Percentiles rank a stretch among this genome's conserved stretches.
These are phyloP conservation scores for Trichoderma hamatum DNA, from an alignment of 2,329 filamentous ascomycete genomes.

Conservation along the genomic window DNA sequence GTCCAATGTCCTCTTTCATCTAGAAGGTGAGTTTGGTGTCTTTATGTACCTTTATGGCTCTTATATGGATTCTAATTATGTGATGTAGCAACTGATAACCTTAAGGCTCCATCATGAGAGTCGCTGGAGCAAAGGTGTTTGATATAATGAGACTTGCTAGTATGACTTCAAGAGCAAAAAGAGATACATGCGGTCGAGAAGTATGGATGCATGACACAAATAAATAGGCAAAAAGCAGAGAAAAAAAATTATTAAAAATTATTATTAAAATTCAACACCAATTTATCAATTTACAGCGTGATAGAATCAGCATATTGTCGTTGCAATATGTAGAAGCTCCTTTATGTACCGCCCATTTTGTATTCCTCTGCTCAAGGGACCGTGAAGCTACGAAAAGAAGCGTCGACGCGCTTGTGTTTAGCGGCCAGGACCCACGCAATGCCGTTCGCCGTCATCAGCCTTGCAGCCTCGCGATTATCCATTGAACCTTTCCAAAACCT, in stretches of 20 bases:
- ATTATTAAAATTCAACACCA: neutral
- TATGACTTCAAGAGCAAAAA: too few relatives aligned
- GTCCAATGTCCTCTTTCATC: slow-evolving; percentile 93
- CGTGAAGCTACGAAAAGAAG: slow-evolving; percentile 10
- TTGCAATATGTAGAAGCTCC: too few relatives aligned
- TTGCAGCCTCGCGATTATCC: slow-evolving; percentile 40
- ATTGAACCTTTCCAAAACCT: slow-evolving; percentile 31
- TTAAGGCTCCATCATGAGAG: slow-evolving; percentile 71
- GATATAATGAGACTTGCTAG: neutral
- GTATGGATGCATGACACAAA: neutral
- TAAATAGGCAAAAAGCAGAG: neutral
- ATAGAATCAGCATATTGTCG: neutral
- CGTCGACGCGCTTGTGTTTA: slow-evolving; percentile 24
- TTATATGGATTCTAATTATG: slow-evolving; percentile 3
- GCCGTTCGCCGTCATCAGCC: slow-evolving; percentile 37
- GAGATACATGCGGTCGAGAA: too few relatives aligned
- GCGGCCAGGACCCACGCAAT: slow-evolving; percentile 31
- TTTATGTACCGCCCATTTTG: neutral
- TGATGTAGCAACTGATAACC: slow-evolving; percentile 72
- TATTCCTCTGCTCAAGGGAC: neutral
- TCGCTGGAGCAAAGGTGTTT: neutral
- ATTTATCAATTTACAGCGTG: neutral
- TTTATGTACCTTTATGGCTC: neutral
- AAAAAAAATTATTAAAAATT: neutral
- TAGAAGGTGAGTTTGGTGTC: slow-evolving; percentile 72